Evolutionary conservation across 257 asterid species (phyloP), one percentile per base, ranked within the genome.

Genomic region (Solanum paucissectum): DNA sequence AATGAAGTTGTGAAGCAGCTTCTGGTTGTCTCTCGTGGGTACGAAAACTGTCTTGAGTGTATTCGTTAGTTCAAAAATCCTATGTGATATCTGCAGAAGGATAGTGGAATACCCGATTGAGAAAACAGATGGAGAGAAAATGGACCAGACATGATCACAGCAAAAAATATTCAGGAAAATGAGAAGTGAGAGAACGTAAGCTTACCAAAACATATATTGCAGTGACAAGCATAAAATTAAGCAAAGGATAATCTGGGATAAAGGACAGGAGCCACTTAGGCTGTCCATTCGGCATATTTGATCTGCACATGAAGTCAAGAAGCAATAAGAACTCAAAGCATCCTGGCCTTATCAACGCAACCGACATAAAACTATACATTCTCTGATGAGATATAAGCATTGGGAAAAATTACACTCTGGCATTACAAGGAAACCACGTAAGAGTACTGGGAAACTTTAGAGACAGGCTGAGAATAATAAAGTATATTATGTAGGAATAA

Each of bases 261-360:
- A 97, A 92, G 52, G 89, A 94, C 44, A 97, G 98, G 36, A 97
- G 93, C 99, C 99, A 95, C 92, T 97, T 97, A 49, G 99, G 99
- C 91, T 97, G 99, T 90, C 99, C 99, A 92, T 95, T 94, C 33
- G 98, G 94, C 88, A 85, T 72, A 90, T 95, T 94, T 91, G 99
- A 93, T 88, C 99, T 97, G 98, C 91, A 90, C 42, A 83, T 83
- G 85, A 82, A 82, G 42, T 82, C 46, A 82, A 68, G 86, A 49
- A 32, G 21, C 32, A 82, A 12, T 82, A 82, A 82, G 86, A 82
- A 82, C 44, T 49, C 44, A 82, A 82, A 82, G 32, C 46, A 82
- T 82, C 21, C 69, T 49, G 21, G n/a, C 32, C 42, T 49, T 82
- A 20, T 49, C 86, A 82, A 32, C 32, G 0, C 27, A 81, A 29